A percentile compares a stretch with the other conserved stretches of the same genome.
These are phyloP conservation scores for Alternaria burnsii DNA, from an alignment of 2,329 filamentous ascomycete genomes.

Conservation along the genomic window DNA sequence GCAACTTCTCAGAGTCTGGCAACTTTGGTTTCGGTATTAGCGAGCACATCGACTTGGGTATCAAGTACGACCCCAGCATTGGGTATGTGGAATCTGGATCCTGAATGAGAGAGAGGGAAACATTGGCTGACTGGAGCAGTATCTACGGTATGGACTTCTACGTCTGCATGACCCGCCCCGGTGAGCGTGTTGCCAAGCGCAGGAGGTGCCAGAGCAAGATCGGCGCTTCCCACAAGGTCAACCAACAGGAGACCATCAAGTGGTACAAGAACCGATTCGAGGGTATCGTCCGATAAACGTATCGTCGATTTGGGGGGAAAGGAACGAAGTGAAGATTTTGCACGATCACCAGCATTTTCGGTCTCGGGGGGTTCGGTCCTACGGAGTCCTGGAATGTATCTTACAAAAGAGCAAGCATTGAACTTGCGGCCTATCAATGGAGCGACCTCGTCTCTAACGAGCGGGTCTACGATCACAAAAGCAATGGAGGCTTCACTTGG, in stretches of 20 bases:
- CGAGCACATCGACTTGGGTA: slow-evolving; percentile 99
- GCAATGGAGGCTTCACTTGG: slow-evolving; percentile 68
- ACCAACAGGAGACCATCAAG: slow-evolving; percentile 93
- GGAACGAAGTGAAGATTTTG: slow-evolving; percentile 45
- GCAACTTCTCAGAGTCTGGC: slow-evolving; percentile 99
- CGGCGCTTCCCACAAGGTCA: slow-evolving; percentile 90
- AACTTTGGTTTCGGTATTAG: slow-evolving; percentile 98
- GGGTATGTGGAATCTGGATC: slow-evolving; percentile 38
- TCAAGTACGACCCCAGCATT: slow-evolving; percentile 70
- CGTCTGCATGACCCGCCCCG: slow-evolving; percentile 99
- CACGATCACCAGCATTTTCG: slow-evolving; percentile 50
- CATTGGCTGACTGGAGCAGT: slow-evolving; percentile 42
- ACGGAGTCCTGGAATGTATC: slow-evolving; percentile 52
- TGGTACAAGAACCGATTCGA: slow-evolving; percentile 98
- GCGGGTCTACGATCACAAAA: slow-evolving; percentile 53
- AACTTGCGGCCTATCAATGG: slow-evolving; percentile 58
- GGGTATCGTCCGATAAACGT: slow-evolving; percentile 94
- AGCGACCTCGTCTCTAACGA: slow-evolving; percentile 50
- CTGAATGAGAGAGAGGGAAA: neutral
- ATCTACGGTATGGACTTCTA: slow-evolving; percentile 94
- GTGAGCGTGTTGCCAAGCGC: slow-evolving; percentile 96
- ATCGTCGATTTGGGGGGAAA: slow-evolving; percentile 28
- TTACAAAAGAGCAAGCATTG: slow-evolving; percentile 52
- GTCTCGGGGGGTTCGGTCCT: slow-evolving; percentile 48
- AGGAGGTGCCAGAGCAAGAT: slow-evolving; percentile 87